Evolutionary conservation across 768 basidiomycete genomes (phyloP).

Genomic region (Boletellus emodensis): DNA sequence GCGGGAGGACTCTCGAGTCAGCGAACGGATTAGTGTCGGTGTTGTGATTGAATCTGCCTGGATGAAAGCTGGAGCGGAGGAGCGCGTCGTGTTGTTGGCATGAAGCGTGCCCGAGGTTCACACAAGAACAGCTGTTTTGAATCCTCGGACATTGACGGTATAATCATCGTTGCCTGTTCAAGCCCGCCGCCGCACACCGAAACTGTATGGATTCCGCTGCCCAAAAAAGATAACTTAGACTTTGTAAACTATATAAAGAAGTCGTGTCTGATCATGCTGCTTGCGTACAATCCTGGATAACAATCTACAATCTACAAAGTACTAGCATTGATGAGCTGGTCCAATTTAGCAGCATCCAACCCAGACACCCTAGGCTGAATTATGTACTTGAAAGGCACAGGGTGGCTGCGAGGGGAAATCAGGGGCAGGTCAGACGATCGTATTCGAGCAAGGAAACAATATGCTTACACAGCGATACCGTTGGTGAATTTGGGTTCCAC

Average conservation of each 20-base stretch:
- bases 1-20: conserved; percentile 1
- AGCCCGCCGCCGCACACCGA: too few relatives aligned
- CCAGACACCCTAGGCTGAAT: background rate
- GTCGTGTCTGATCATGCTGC: too few relatives aligned
- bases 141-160: too few relatives aligned
- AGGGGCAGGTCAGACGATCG: too few relatives aligned
- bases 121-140: too few relatives aligned
- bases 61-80: conserved; percentile 6
- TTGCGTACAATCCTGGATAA: too few relatives aligned
- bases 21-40: conserved; percentile 21
- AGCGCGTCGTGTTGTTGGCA: conserved; percentile 8
- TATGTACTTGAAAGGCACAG: conserved; percentile 3
- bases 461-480: background rate
- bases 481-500: conserved; percentile 10
- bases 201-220: too few relatives aligned
- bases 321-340: background rate
- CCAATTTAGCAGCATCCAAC: background rate
- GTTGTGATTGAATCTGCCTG: conserved; percentile 18
- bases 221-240: too few relatives aligned
- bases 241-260: background rate
- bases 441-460: background rate
- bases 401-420: background rate
- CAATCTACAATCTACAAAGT: background rate
- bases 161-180: too few relatives aligned
- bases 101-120: background rate